These are phyloP conservation scores for Scheffersomyces quercinus DNA, from an alignment of 1,139 yeast species.

Conservation along the genomic window DNA sequence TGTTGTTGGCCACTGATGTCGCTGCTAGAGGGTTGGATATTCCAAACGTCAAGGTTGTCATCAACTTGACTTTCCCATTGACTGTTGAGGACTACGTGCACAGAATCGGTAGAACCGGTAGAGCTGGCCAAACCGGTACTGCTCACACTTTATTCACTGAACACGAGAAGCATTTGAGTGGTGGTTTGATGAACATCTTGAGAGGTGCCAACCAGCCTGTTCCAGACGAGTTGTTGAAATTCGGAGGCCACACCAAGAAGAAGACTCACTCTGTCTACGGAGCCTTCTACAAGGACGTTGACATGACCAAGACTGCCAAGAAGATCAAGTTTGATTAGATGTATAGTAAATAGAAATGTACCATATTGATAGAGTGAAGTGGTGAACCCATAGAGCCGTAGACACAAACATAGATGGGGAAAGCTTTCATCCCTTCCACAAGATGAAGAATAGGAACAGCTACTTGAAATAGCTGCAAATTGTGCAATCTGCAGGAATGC, in stretches of 20 bases:
- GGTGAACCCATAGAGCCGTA: background rate
- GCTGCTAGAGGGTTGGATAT: conserved; percentile 99
- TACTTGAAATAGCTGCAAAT: no score
- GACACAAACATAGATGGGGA: background rate
- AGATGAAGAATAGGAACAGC: background rate
- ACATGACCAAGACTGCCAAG: conserved; percentile 82
- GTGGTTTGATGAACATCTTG: conserved; percentile 88
- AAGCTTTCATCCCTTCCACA: background rate
- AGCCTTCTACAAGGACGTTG: conserved; percentile 92
- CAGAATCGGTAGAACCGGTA: conserved; percentile 97
- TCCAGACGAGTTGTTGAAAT: conserved; percentile 93
- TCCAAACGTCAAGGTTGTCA: conserved; percentile 95
- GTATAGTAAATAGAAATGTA: background rate
- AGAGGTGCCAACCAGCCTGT: conserved; percentile 94
- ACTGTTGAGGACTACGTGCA: conserved; percentile 98
- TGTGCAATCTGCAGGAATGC: no score
- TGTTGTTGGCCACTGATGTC: conserved; percentile 94
- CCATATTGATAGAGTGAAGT: background rate
- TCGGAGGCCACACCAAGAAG: conserved; percentile 97
- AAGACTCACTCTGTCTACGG: conserved; percentile 96
- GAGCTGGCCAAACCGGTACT: conserved; percentile 94
- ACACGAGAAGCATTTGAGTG: conserved; percentile 94
- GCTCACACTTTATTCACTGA: conserved; percentile 97
- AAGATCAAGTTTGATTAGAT: conserved; percentile 75
- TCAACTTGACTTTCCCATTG: conserved; percentile 94